These are phyloP conservation scores for Carpinus fangiana DNA, from an alignment of 306 rosid genomes.

Conservation along the genomic window DNA sequence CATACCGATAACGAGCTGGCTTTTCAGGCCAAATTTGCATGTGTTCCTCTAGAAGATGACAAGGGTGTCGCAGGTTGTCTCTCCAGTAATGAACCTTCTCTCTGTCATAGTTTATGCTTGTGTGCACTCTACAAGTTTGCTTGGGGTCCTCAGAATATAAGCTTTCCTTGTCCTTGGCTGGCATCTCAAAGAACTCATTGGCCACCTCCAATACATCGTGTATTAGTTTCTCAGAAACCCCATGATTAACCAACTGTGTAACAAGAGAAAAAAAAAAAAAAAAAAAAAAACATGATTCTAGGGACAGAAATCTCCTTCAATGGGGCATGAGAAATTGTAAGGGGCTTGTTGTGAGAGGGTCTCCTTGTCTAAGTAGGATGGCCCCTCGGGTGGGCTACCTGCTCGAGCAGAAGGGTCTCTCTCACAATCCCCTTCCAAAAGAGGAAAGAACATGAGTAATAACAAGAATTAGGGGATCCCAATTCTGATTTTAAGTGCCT, in stretches of 20 bases:
- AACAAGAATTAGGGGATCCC: too few species aligned
- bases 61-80: conserved; percentile 59
- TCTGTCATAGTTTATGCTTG: conserved; percentile 6
- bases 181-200: conserved; percentile 21
- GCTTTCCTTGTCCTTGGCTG: conserved; percentile 19
- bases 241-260: conserved; percentile 22
- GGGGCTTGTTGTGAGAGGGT: too few species aligned
- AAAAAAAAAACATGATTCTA: too few species aligned
- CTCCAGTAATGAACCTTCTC: conserved; percentile 60
- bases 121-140: conserved; percentile 17
- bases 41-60: conserved; percentile 50
- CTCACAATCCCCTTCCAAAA: too few species aligned
- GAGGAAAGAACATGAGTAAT: too few species aligned
- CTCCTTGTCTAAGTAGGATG: too few species aligned
- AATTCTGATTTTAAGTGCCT: too few species aligned
- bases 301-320: too few species aligned
- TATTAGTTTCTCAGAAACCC: background rate
- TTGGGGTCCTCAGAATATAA: conserved; percentile 11
- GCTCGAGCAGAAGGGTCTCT: too few species aligned
- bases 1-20: conserved; percentile 55
- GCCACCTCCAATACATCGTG: background rate
- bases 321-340: too few species aligned
- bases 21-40: conserved; percentile 65
- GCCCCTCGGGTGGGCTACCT: too few species aligned
- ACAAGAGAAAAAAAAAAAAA: too few species aligned